phyloP scores from a whole-genome alignment of 208 protist genomes.

The Wallacemonas sp. region DNA sequence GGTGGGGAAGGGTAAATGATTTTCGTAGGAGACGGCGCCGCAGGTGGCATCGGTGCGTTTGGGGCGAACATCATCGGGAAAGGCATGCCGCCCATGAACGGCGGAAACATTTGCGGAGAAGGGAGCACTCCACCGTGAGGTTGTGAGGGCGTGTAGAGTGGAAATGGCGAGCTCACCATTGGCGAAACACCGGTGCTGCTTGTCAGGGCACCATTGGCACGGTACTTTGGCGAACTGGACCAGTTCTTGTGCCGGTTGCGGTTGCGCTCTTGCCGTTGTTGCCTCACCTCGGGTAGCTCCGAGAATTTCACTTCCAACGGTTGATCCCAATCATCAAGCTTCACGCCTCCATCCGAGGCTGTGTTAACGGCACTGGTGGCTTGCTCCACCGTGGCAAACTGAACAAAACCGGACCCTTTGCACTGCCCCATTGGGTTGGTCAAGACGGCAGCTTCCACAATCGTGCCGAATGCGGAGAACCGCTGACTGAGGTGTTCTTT shows the following conservation, averaged over 20 bases:
- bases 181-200: slow-evolving; percentile 2
- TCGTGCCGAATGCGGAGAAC: slow-evolving; percentile 65
- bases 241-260: slow-evolving; percentile 75
- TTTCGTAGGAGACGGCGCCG: slow-evolving; percentile 18
- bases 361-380: slow-evolving; percentile 64
- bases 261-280: slow-evolving; percentile 88
- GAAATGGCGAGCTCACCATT: slow-evolving; percentile 16
- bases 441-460: slow-evolving; percentile 73
- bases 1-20: slow-evolving; percentile 48
- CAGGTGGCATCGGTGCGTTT: not conserved
- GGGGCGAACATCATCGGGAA: slow-evolving; percentile 63
- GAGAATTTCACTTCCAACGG: slow-evolving; percentile 86
- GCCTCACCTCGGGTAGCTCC: slow-evolving; percentile 73
- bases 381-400: slow-evolving; percentile 71
- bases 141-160: slow-evolving; percentile 18
- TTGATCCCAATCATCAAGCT: slow-evolving; percentile 71
- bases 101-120: slow-evolving; percentile 43
- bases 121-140: slow-evolving; percentile 31
- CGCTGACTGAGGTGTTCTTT: slow-evolving; percentile 77
- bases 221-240: slow-evolving; percentile 71
- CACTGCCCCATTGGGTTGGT: slow-evolving; percentile 89
- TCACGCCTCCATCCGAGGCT: slow-evolving; percentile 23
- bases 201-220: slow-evolving; percentile 17
- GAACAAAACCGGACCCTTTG: slow-evolving; percentile 89
- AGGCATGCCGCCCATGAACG: slow-evolving; percentile 39